Base-by-base conservation (phyloP, 306 rosid genomes). In the Prunus dulcis region DNA sequence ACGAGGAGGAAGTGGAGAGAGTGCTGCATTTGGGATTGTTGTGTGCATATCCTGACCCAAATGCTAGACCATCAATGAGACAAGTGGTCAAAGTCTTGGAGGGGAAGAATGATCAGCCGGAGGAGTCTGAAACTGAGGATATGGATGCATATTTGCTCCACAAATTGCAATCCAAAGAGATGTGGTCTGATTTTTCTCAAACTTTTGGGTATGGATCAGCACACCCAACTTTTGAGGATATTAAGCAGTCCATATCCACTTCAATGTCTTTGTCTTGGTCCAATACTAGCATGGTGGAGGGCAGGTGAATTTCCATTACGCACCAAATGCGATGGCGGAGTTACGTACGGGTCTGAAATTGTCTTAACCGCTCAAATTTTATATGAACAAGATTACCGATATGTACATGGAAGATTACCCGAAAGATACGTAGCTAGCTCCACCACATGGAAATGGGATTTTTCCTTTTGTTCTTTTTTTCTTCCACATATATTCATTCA, bases 151-250 rank as follows among this genome's bases (percentile, higher is more conserved):
- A 80, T 85, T 76, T 94, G 89, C 87, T 90, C 0, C 75, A 78
- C 56, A 73, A 61, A 41, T 74, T 91, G 82, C 85, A 81, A 19
- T 87, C 91, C 49, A 75, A 82, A 45, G 88, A 82, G 5, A 30
- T 79, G 3, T 66, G 86, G 87, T 71, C 75, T 7, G 87, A 84
- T 62, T 88, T 79, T 80, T 66, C 89, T 0, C 75, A 28, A 11
- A 81, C 53, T 34, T 84, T 82, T 66, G 86, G 83, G 45, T 64
- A 65, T 76, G 20, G 81, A 1, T 17, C 82, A 49, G 34, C 71
- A 20, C 96, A 93, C 84, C 96, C 98, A 22, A 91, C 93, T 69
- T 86, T 90, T 76, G 87, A 86, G 61, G 93, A 91, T 61, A 72
- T 91, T 34, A 80, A 81, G 69, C 80, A 79, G 51, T 50, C 84